Evolutionary conservation across 148 eudicot genomes (phyloP), one percentile per base, ranked within the genome.

Genomic region (Camellia lanceoleosa): DNA sequence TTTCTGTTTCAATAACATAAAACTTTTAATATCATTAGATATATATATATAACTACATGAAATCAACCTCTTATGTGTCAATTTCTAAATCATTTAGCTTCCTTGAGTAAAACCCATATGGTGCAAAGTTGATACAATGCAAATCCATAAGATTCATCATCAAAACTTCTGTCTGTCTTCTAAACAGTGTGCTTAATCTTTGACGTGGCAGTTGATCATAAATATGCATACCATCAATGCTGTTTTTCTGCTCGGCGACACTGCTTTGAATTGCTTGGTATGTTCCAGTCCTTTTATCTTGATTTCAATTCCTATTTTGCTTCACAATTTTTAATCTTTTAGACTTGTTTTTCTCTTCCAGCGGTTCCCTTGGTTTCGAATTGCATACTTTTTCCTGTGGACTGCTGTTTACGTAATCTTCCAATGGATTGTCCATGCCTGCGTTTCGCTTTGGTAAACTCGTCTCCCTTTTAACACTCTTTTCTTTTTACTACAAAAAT

Each of bases 331-430:
- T 64, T 82, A 18, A 60, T 61, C 19, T 67, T 55, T 16, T 54
- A 30, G 49, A 7, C 23, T 41, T 23, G 3, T 67, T 51, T 72
- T 76, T 68, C 54, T 15, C 11, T 76, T 47, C 18, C 97, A 95
- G 98, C 74, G 93, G 70, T 95, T 93, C 77, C 97, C 98, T n/a
- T 93, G 93, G 97, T 94, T 94, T 80, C 79, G 98, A 77, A 92
- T 94, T 78, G 94, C 94, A 19, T 94, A 94, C 73, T 89, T 94
- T 83, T 81, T 94, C 74, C 82, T 92, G 11, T 94, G 98, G 98
- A 94, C 98, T 59, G 80, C 86, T 56, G 81, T 81, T 75, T 94
- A 83, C 80, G 98, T 94, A 54, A 62, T 94, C 46, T 91, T 92
- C 78, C 97, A 91, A 20, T 94, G 98, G 98, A 80, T 92, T 9